Conservation (phyloP, 148 eudicot genomes). For the Vaccinium macrocarpon region DNA sequence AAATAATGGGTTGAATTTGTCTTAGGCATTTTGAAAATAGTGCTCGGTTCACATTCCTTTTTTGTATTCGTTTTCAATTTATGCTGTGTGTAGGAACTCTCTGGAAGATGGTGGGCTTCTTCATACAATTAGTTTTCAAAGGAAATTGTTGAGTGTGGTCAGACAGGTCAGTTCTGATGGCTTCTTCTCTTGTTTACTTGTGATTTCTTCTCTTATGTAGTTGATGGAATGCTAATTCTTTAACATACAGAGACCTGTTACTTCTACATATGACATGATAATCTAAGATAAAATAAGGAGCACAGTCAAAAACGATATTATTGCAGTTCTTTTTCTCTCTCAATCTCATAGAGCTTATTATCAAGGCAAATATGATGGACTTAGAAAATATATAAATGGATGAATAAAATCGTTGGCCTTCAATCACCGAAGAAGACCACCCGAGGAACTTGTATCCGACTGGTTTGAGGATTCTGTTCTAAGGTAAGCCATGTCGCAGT, state of each 20-base stretch:
- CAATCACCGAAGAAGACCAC: constrained; percentile 15
- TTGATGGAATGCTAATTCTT: constrained; percentile 14
- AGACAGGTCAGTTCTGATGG: constrained; percentile 5
- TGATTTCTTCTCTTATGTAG: neutral
- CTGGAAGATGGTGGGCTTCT: constrained; percentile 11
- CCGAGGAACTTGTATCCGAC: constrained; percentile 24
- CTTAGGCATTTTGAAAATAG: neutral
- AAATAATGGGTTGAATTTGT: neutral
- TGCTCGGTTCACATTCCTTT: neutral
- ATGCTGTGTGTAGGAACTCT: neutral
- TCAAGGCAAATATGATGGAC: constrained; percentile 26
- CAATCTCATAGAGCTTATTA: constrained; percentile 17
- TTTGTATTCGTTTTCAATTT: neutral
- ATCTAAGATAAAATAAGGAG: constrained; percentile 10
- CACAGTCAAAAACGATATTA: constrained; percentile 11
- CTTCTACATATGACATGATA: neutral
- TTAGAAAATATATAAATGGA: constrained; percentile 10
- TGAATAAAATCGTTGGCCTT: constrained; percentile 17
- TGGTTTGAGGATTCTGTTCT: constrained; percentile 45
- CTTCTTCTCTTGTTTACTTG: neutral
- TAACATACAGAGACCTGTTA: neutral
- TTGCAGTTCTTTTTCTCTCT: constrained; percentile 21
- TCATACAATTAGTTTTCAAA: neutral
- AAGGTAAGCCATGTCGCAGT: constrained; percentile 40
- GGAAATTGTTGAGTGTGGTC: neutral